A percentile compares a stretch with the other conserved stretches of the same genome.
phyloP scores from a whole-genome alignment of 129 eudicot species.

The Kitagawia praeruptora region DNA sequence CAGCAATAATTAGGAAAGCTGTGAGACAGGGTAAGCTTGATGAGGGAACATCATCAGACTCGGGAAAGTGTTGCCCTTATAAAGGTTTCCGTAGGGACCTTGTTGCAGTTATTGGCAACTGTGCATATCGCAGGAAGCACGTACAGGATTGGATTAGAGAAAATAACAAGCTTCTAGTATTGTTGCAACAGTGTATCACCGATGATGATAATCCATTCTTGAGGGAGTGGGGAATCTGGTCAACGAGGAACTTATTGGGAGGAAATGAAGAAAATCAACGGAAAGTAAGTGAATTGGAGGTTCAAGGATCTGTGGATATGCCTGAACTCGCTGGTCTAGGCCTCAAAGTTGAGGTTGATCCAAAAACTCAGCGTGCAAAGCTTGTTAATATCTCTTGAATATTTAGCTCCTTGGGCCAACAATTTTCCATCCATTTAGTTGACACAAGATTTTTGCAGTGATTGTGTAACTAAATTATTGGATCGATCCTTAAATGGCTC shows the following conservation, averaged over 20 bases:
- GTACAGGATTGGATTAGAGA: conserved; percentile 64
- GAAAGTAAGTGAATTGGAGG: conserved; percentile 61
- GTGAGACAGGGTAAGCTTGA: conserved; percentile 19
- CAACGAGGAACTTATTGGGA: conserved; percentile 56
- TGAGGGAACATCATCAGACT: conserved; percentile 20
- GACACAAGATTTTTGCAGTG: not conserved
- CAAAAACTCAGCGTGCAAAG: conserved; percentile 56
- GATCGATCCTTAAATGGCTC: not conserved
- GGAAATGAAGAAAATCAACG: conserved; percentile 63
- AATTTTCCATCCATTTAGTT: not conserved
- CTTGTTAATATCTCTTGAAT: conserved; percentile 55
- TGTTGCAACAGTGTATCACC: conserved; percentile 68
- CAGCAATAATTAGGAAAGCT: conserved; percentile 52
- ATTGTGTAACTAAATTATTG: not conserved
- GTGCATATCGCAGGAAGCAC: conserved; percentile 43
- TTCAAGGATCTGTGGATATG: conserved; percentile 65
- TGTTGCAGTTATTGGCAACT: conserved; percentile 70
- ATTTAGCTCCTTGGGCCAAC: not conserved
- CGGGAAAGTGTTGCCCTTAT: conserved; percentile 54
- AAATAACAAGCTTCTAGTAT: conserved; percentile 49
- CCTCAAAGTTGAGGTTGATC: conserved; percentile 74
- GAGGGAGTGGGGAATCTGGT: conserved; percentile 88
- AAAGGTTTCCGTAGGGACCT: conserved; percentile 78
- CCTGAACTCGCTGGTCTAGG: conserved; percentile 67
- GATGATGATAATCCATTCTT: conserved; percentile 83